These are phyloP conservation scores for Aspergillus funiculosus DNA, from an alignment of 495 filamentous ascomycete genomes.

Conservation along the genomic window DNA sequence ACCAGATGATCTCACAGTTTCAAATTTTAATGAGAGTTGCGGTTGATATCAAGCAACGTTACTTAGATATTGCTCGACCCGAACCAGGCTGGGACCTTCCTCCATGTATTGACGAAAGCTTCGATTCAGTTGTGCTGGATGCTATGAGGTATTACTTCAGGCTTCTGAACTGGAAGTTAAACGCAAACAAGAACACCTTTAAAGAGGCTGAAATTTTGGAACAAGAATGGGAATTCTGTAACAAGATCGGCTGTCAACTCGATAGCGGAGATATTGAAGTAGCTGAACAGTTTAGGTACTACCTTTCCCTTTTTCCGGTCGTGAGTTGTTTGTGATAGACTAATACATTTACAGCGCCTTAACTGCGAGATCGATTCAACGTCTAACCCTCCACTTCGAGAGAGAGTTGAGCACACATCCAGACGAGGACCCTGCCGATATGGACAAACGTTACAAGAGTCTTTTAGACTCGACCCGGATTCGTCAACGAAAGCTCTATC, in stretches of 20 bases:
- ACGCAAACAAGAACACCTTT: constrained; percentile 97
- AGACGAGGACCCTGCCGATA: constrained; percentile 77
- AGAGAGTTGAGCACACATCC: constrained; percentile 76
- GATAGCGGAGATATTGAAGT: constrained; percentile 93
- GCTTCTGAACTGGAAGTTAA: constrained; percentile 93
- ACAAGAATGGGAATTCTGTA: constrained; percentile 95
- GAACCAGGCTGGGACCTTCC: constrained; percentile 94
- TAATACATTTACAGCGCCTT: constrained; percentile 52
- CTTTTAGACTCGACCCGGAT: constrained; percentile 92
- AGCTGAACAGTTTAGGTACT: constrained; percentile 90
- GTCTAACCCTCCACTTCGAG: constrained; percentile 86
- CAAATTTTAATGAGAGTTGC: constrained; percentile 88
- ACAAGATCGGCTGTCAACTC: constrained; percentile 80
- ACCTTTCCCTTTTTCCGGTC: neutral
- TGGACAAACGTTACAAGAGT: constrained; percentile 95
- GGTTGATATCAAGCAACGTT: constrained; percentile 85
- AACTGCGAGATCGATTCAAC: constrained; percentile 81
- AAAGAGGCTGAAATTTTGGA: constrained; percentile 97
- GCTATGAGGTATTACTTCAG: constrained; percentile 97
- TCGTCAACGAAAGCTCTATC: constrained; percentile 79
- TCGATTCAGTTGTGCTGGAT: constrained; percentile 91
- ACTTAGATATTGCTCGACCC: constrained; percentile 73
- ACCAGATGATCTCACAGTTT: constrained; percentile 96
- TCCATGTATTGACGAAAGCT: constrained; percentile 93
- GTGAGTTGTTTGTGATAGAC: constrained; percentile 7